Evolutionary conservation across 768 basidiomycete species (phyloP), one percentile per base, ranked within the genome.

Genomic region (Boletus edulis): DNA sequence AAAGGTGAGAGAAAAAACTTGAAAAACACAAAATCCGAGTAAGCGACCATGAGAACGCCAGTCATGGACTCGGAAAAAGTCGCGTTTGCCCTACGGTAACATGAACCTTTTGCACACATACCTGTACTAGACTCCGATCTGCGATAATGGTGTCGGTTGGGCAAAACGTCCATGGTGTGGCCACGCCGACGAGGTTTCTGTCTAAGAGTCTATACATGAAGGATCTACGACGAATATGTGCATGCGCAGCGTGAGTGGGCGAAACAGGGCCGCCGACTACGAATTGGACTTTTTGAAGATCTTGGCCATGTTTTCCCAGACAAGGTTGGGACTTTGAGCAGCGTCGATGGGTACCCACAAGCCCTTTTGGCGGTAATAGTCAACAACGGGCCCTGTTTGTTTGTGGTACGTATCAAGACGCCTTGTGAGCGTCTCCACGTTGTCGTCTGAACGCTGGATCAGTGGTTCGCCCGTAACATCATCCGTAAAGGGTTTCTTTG

Each of bases 371-470:
- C 89, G 93, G 83, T 99, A 99, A 78, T 97, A 98, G 43, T 92
- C 93, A 15, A 93, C 88, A 31, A 99, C 97, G 29, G 97, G 96
- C 3, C 89, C 91, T 14, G 97, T 99, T 75, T 97, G 94, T 34
- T 80, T 72, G 78, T 99, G 97, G 80, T 87, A 98, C n/a, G 91
- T 84, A 3, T 72, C 62, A 53, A 99, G 80, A 40, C 97, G 89
- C 75, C 94, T 97, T 62, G 85, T 82, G 50, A 99, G 81, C 13
- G 95, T 92, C 72, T 97, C 93, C 57, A 94, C 91, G 61, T 98
- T 99, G 76, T 99, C 97, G 72, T 99, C 97, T 10, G 94, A 94
- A 59, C 97, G 89, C 72, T 98, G 96, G 66, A 96, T 87, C 61
- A 99, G 84, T 37, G 94, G 91, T 74, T 99, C 96, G 54, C 97